Percentiles rank a stretch among this genome's conserved stretches.
phyloP scores from a whole-genome alignment of 371 early-diverging fungal species.

The Paraphysoderma sedebokerense region DNA sequence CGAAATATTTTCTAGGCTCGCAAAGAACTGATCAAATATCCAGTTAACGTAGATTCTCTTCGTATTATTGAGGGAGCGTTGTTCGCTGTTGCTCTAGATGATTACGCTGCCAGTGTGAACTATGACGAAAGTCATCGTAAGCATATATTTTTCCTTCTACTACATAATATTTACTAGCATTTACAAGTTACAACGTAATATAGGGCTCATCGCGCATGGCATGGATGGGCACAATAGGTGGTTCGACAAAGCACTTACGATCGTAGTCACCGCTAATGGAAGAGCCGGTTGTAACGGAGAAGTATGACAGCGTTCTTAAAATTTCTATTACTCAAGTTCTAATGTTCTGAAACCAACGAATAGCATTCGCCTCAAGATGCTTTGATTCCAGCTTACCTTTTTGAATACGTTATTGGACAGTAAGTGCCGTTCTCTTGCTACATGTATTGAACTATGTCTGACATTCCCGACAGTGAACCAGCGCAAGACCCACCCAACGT shows the following conservation, averaged over 20 bases:
- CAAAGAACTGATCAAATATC: constrained; percentile 31
- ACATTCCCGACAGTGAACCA: constrained; percentile 10
- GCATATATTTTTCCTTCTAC: neutral
- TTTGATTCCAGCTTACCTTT: constrained; percentile 40
- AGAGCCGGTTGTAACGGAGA: constrained; percentile 55
- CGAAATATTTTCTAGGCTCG: constrained; percentile 16
- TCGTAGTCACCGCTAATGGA: constrained; percentile 51
- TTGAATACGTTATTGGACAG: constrained; percentile 36
- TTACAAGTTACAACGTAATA: neutral
- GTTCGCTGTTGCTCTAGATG: constrained; percentile 63
- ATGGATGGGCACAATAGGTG: constrained; percentile 65
- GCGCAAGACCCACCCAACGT: constrained; percentile 9
- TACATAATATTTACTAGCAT: neutral
- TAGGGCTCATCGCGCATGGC: constrained; percentile 30
- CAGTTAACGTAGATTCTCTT: constrained; percentile 27
- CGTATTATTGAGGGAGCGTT: constrained; percentile 40
- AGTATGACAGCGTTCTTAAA: constrained; percentile 3
- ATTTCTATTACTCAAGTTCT: neutral
- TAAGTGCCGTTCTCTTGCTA: constrained; percentile 5
- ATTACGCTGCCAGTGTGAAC: constrained; percentile 11
- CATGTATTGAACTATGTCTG: neutral
- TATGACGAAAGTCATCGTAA: constrained; percentile 4
- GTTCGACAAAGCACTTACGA: constrained; percentile 65
- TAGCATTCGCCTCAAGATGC: constrained; percentile 70
- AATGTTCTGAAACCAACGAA: neutral